Base-by-base conservation (phyloP, 2,329 filamentous ascomycete species). In the Xylariales sp. region DNA sequence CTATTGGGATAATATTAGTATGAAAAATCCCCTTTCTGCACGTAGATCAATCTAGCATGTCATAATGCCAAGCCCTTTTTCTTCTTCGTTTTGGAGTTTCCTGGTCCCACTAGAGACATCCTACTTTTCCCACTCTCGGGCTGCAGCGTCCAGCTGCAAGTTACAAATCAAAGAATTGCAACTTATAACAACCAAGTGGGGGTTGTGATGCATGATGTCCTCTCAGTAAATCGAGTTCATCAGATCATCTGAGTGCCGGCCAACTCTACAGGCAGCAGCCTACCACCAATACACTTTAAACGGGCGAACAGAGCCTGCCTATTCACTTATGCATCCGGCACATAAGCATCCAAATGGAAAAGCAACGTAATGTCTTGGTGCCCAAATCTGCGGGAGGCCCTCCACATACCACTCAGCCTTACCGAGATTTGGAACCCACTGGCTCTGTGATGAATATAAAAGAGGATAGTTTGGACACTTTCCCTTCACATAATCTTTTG, bases 371-470 rank as follows among this genome's bases (percentile, higher is more conserved):
- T 31, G 29, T 6, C 29, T 31, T 31, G 29, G 5, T 31, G 29
- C 29, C 29, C 29, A 31, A 31, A 5, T 12, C 13, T 31, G 29
- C 29, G 29, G 29, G 29, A 17, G 29, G 29, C 29, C 16, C 14
- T 31, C 29, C 29, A 31, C 29, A 31, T 31, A 10, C 29, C n/a
- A 31, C 16, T 17, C 29, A 31, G 29, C 29, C 29, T 31, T n/a
- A 17, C 16, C 16, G 16, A 31, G n/a, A 16, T 17, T 31, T 31
- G 29, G 18, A 3, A 10, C 5, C 8, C 23, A n/a, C 23, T n/a
- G 23, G 23, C 23, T 25, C 23, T 25, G 23, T 8, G 23, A 8
- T 25, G 23, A 25, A 25, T 8, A 8, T 25, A 25, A 25, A 25
- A 25, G 23, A n/a, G 23, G 23, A n/a, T 8, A 8, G 8, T 25